A percentile compares a stretch with the other conserved stretches of the same genome.
phyloP scores from a whole-genome alignment of 2,329 filamentous ascomycete genomes.

The Trichoderma brevicompactum region DNA sequence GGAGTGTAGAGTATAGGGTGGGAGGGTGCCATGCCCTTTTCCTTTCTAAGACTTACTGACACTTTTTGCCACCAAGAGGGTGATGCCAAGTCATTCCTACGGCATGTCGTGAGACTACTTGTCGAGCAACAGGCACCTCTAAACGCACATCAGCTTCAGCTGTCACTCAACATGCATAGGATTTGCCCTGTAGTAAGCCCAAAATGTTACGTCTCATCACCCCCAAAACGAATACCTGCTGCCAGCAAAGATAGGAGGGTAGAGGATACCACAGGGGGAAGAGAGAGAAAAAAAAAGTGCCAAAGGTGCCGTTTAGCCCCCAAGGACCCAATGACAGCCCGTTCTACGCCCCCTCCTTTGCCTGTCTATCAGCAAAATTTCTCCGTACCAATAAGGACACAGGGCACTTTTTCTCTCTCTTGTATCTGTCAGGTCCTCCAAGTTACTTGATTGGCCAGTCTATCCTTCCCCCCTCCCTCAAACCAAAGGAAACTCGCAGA shows the following conservation, averaged over 20 bases:
- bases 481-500: background rate
- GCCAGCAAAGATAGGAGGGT: background rate
- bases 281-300: background rate
- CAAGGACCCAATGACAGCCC: background rate
- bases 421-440: background rate
- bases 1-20: too few relatives aligned
- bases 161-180: background rate
- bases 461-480: background rate
- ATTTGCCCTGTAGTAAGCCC: constrained; percentile 2
- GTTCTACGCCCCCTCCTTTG: background rate
- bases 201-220: background rate
- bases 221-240: background rate
- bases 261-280: background rate
- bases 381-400: background rate
- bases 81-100: background rate
- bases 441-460: constrained; percentile 2
- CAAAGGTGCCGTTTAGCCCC: background rate
- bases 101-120: background rate
- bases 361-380: background rate
- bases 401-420: background rate
- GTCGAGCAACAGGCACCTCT: background rate
- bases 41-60: background rate
- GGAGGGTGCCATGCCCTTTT: background rate
- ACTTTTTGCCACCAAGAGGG: background rate
- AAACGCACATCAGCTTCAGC: too few relatives aligned